Evolutionary conservation across 139 green algal genomes (phyloP).

Genomic region (Coelastrella sp.): DNA sequence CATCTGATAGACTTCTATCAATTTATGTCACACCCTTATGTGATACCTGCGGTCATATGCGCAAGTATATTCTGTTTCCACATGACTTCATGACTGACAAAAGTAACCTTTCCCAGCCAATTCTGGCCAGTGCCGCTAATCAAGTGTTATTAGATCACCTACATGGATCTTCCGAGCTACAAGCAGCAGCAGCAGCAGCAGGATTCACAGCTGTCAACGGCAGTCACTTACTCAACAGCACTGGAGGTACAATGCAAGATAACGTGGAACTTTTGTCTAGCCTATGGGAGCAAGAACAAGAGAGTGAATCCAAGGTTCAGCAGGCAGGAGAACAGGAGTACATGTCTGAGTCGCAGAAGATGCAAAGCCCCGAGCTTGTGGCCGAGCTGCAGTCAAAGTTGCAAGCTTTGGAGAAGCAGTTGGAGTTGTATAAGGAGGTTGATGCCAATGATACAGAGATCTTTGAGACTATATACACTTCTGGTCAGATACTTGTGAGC

Average conservation of each 20-base stretch:
- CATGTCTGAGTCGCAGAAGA: too few species aligned
- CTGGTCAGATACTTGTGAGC: not conserved
- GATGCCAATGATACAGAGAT: not conserved
- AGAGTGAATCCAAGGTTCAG: not conserved
- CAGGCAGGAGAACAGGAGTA: conserved; percentile 24
- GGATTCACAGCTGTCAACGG: not conserved
- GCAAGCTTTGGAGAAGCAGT: not conserved
- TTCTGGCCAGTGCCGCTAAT: conserved; percentile 22
- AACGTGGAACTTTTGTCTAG: not conserved
- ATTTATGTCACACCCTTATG: conserved; percentile 71
- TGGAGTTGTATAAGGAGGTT: not conserved
- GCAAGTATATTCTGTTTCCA: conserved; percentile 70
- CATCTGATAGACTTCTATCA: conserved; percentile 69
- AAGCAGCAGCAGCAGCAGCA: conserved; percentile 22
- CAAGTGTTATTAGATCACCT: too few species aligned
- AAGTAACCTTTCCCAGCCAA: not conserved
- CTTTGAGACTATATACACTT: not conserved
- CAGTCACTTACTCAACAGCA: not conserved
- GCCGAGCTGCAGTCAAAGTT: conserved; percentile 32
- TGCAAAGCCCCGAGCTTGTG: conserved; percentile 11
- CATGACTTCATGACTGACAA: not conserved
- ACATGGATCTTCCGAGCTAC: not conserved
- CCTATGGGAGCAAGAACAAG: not conserved
- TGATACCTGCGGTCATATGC: conserved; percentile 55
- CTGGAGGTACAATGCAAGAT: not conserved